Evolutionary conservation across 352 stramenopile genomes (phyloP), one percentile per base, ranked within the genome.

Genomic region (Hyaloperonospora arabidopsidis): DNA sequence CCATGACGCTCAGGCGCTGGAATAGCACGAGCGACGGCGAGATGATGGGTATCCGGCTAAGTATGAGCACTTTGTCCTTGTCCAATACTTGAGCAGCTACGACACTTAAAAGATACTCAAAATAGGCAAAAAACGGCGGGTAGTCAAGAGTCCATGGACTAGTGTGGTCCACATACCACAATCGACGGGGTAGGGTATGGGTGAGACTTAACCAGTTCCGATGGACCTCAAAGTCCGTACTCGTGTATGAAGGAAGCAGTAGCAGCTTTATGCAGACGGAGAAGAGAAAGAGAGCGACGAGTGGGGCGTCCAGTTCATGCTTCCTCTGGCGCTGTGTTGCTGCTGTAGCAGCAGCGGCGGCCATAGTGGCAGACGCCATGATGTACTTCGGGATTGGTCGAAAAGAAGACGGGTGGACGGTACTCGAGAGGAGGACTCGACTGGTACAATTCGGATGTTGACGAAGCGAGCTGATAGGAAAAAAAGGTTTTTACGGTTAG

Each of bases 141-240:
- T 99, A 99, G 76, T 99, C 97, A 25, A 99, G 69, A 18, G 97
- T 99, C 86, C 97, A 98, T 45, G 97, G 70, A 47, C 94, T 98
- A 7, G 87, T 96, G 32, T 46, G 35, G 45, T 99, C 93, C 63
- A 94, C 96, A 71, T 99, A 99, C 97, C 97, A 99, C 44, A 86
- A 34, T 5, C 52, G 70, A 1, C 90, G 56, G 8, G 90, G 90
- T 41, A 97, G 67, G 55, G 89, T 77, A 50, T 87, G 61, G 12
- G 96, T 98, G 55, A 99, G 86, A 23, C 93, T 95, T 36, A 99
- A 80, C 97, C 97, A 99, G 68, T 99, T 98, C 22, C 95, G 89
- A 72, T 99, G 97, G 10, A 99, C 97, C 68, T 98, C 92, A 72
- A 98, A 98, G 74, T 98, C 96, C 8, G 96, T 98, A 48, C 87